Conservation (phyloP, 345 rosid species). For the Populus deltoides region DNA sequence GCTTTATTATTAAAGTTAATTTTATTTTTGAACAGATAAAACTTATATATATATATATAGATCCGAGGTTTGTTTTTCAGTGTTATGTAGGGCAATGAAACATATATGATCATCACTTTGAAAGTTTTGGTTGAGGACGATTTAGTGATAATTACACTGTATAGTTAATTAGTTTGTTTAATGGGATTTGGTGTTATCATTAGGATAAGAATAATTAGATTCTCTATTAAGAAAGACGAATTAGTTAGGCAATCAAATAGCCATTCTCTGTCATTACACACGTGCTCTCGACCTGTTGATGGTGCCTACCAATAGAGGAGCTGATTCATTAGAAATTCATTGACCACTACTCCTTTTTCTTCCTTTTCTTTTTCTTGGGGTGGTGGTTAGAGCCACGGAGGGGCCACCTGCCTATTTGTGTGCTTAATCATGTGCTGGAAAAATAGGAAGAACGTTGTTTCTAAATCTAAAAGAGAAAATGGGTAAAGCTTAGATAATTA, state of each 20-base stretch:
- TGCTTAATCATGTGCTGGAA: not conserved
- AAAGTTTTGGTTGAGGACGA: slow-evolving; percentile 1
- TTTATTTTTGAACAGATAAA: too few relatives aligned
- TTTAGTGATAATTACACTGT: not conserved
- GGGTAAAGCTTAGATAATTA: too few relatives aligned
- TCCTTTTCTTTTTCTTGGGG: not conserved
- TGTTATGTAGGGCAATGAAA: not conserved
- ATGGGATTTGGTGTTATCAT: slow-evolving; percentile 10
- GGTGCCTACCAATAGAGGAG: slow-evolving; percentile 23
- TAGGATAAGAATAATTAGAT: slow-evolving; percentile 1
- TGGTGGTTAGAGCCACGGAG: not conserved
- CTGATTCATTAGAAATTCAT: slow-evolving; percentile 9
- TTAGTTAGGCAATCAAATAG: slow-evolving; percentile 23
- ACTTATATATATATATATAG: too few relatives aligned
- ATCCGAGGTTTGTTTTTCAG: not conserved
- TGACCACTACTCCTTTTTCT: not conserved
- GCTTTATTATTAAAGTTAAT: too few relatives aligned
- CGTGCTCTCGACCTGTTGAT: slow-evolving; percentile 43
- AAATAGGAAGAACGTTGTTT: not conserved
- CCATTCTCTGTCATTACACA: slow-evolving; percentile 43
- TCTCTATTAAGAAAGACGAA: not conserved
- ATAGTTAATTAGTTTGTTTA: not conserved
- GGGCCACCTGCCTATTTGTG: not conserved
- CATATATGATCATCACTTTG: not conserved
- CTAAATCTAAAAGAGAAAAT: too few relatives aligned